Evolutionary conservation across 1,139 yeast genomes (phyloP).

Genomic region (Kodamaea ohmeri): DNA sequence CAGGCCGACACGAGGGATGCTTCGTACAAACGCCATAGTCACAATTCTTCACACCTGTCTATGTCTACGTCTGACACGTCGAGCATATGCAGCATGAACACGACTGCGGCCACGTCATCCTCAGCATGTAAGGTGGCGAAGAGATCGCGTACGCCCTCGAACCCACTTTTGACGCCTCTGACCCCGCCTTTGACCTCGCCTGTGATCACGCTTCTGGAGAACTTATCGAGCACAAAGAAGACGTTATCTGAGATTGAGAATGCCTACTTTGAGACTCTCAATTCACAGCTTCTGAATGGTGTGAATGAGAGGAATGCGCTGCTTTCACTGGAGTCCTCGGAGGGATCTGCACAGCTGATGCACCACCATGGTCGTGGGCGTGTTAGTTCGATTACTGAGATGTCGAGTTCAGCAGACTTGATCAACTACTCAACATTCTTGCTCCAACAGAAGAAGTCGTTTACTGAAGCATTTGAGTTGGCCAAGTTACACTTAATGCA

Average conservation of each 20-base stretch:
- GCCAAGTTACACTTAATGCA: slow-evolving; percentile 35
- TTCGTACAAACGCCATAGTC: slow-evolving; percentile 12
- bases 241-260: slow-evolving; percentile 36
- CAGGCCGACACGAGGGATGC: neutral
- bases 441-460: slow-evolving; percentile 29
- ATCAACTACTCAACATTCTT: slow-evolving; percentile 32
- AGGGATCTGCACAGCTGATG: neutral
- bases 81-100: slow-evolving; percentile 9
- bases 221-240: slow-evolving; percentile 28
- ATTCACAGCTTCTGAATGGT: slow-evolving; percentile 11
- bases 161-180: slow-evolving; percentile 22
- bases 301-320: slow-evolving; percentile 7
- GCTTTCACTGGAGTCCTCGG: slow-evolving; percentile 6
- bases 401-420: slow-evolving; percentile 30
- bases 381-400: slow-evolving; percentile 26
- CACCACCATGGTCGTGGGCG: slow-evolving; percentile 9
- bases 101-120: slow-evolving; percentile 1
- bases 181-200: slow-evolving; percentile 42
- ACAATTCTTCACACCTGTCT: slow-evolving; percentile 14
- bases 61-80: slow-evolving; percentile 13
- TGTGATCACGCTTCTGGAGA: slow-evolving; percentile 41
- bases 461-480: slow-evolving; percentile 34
- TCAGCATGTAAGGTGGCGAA: slow-evolving; percentile 9
- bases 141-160: slow-evolving; percentile 15
- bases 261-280: slow-evolving; percentile 32